Conservation (phyloP, 1,284 basidiomycete species). For the Pterulicium gracile region DNA sequence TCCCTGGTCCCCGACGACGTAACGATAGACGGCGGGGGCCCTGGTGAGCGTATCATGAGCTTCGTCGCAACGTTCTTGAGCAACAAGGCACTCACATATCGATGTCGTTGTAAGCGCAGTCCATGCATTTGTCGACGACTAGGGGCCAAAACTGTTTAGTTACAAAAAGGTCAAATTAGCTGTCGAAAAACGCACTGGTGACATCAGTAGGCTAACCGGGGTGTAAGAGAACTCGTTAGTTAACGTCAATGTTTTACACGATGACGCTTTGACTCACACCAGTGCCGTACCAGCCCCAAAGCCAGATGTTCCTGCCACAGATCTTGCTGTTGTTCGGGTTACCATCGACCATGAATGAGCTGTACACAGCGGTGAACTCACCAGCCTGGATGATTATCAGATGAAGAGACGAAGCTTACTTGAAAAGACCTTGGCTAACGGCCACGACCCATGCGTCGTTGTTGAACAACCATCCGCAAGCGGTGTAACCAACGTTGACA, state of each 20-base stretch:
- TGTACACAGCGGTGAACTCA: too few species aligned
- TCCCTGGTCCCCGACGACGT: background rate
- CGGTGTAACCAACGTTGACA: background rate
- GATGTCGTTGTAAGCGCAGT: constrained; percentile 1
- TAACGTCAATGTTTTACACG: too few species aligned
- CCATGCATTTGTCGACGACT: background rate
- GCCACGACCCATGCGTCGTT: constrained; percentile 1
- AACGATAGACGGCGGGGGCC: background rate
- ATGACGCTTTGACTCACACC: background rate
- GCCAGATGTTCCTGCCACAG: constrained; percentile 2
- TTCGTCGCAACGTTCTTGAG: too few species aligned
- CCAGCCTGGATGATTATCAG: too few species aligned
- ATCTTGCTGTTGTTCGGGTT: background rate
- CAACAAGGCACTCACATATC: background rate
- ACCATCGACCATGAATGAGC: background rate
- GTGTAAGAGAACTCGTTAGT: too few species aligned
- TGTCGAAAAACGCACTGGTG: background rate
- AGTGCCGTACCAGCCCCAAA: constrained; percentile 1
- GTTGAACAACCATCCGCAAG: background rate
- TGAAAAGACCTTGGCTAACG: background rate
- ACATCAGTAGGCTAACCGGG: constrained; percentile 1
- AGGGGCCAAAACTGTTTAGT: background rate
- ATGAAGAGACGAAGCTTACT: too few species aligned
- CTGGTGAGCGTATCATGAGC: too few species aligned
- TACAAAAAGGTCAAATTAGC: background rate